Percentiles rank a stretch among this genome's conserved stretches.
Evolutionary conservation across 495 filamentous ascomycete species (phyloP).

Genomic region (Cetradonia linearis): DNA sequence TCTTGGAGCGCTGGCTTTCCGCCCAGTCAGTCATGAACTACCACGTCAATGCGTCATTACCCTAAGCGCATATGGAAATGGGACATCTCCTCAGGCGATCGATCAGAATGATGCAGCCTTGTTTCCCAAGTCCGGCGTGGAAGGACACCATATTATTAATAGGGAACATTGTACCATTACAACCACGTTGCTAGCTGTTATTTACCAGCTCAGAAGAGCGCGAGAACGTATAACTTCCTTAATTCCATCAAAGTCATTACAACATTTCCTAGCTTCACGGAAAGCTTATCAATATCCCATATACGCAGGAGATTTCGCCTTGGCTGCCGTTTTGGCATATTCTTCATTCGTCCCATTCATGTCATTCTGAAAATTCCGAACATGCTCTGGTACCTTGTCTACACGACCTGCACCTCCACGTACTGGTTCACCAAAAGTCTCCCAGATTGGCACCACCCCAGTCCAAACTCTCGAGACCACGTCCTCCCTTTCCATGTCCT

Average conservation of each 20-base stretch:
- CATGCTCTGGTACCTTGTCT: conserved; percentile 50
- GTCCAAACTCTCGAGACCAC: conserved; percentile 60
- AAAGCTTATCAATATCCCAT: conserved; percentile 14
- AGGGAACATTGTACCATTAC: not conserved
- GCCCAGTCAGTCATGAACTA: not conserved
- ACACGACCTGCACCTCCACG: conserved; percentile 51
- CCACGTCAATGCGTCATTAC: not conserved
- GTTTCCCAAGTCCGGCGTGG: not conserved
- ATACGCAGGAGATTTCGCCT: conserved; percentile 26
- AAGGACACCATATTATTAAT: too few relatives aligned
- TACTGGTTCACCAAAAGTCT: conserved; percentile 57
- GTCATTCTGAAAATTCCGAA: conserved; percentile 46
- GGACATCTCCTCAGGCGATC: not conserved
- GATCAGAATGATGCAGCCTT: not conserved
- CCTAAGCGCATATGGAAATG: not conserved
- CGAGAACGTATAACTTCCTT: not conserved
- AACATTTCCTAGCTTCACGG: not conserved
- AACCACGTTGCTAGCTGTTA: not conserved
- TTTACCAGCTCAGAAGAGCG: not conserved
- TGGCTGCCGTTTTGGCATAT: conserved; percentile 43
- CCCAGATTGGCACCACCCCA: conserved; percentile 71
- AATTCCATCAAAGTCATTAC: not conserved
- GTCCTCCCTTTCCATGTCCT: conserved; percentile 53
- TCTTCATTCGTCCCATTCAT: conserved; percentile 43
- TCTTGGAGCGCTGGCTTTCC: not conserved